These are phyloP conservation scores for Raffaelea ambrosiae DNA, from an alignment of 2,329 filamentous ascomycete genomes.

Conservation along the genomic window DNA sequence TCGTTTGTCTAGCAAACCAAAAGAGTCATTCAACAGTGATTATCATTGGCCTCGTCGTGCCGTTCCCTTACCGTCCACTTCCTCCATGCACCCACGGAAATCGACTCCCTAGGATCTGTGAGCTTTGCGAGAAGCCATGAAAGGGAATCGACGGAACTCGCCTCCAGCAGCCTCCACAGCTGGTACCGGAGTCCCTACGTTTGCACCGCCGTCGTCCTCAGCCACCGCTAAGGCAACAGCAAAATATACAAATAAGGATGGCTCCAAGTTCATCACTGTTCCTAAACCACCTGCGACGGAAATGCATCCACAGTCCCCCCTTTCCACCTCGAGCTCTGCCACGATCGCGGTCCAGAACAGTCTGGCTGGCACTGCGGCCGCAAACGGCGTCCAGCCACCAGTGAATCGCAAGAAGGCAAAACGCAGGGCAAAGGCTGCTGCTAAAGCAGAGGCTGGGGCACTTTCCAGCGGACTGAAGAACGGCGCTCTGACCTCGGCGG, in stretches of 20 bases:
- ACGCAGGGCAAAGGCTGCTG: conserved; percentile 77
- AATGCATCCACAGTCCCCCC: conserved; percentile 44
- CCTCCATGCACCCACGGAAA: conserved; percentile 7
- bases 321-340: conserved; percentile 19
- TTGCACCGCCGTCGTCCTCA: conserved; percentile 32
- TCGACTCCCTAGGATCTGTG: neutral
- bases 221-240: conserved; percentile 44
- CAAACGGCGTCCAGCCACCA: conserved; percentile 15
- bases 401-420: conserved; percentile 96
- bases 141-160: conserved; percentile 23
- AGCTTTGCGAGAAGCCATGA: conserved; percentile 17
- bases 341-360: neutral
- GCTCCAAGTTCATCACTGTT: conserved; percentile 60
- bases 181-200: neutral
- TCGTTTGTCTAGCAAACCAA: too few relatives aligned
- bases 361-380: neutral
- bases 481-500: conserved; percentile 29
- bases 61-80: neutral
- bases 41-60: neutral
- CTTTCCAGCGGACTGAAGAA: conserved; percentile 26
- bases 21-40: too few relatives aligned
- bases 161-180: conserved; percentile 14
- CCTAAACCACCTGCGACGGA: conserved; percentile 48
- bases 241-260: conserved; percentile 61
- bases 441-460: conserved; percentile 45